Conservation (phyloP, 1,284 basidiomycete genomes). For the Caloboletus firmus region DNA sequence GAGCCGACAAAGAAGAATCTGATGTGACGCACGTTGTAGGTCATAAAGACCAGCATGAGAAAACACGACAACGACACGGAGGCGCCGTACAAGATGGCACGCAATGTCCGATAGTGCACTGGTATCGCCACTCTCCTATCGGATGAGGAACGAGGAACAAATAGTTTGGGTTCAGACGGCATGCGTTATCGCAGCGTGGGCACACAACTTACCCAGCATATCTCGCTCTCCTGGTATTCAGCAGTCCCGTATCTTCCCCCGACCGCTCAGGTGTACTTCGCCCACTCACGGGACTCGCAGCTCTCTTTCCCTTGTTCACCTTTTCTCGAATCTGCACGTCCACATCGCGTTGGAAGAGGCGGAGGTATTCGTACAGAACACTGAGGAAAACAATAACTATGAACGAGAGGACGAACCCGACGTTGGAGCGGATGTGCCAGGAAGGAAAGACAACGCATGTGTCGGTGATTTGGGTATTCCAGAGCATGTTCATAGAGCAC, state of each 20-base stretch:
- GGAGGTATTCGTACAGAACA: constrained; percentile 74
- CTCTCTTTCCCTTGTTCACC: constrained; percentile 49
- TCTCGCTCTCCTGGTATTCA: constrained; percentile 47
- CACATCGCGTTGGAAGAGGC: constrained; percentile 55
- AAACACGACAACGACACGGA: constrained; percentile 78
- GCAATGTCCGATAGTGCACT: constrained; percentile 47
- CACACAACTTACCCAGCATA: constrained; percentile 41
- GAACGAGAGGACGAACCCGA: constrained; percentile 61
- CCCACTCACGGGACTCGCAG: constrained; percentile 41
- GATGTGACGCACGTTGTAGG: constrained; percentile 66
- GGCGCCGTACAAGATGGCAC: constrained; percentile 64
- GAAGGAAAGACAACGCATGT: constrained; percentile 73
- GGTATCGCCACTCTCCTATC: constrained; percentile 48
- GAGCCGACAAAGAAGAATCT: background rate
- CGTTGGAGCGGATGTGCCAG: constrained; percentile 67
- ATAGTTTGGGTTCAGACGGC: background rate
- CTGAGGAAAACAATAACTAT: constrained; percentile 61
- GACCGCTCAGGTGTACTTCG: constrained; percentile 40
- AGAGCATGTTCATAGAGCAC: constrained; percentile 73
- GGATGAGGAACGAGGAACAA: background rate
- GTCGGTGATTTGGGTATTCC: constrained; percentile 74
- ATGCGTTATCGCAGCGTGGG: background rate
- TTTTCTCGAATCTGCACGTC: constrained; percentile 57
- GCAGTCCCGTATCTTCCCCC: constrained; percentile 56
- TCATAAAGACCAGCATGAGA: constrained; percentile 88